phyloP scores from a whole-genome alignment of 768 basidiomycete species.

The Xerocomellus intermedius region DNA sequence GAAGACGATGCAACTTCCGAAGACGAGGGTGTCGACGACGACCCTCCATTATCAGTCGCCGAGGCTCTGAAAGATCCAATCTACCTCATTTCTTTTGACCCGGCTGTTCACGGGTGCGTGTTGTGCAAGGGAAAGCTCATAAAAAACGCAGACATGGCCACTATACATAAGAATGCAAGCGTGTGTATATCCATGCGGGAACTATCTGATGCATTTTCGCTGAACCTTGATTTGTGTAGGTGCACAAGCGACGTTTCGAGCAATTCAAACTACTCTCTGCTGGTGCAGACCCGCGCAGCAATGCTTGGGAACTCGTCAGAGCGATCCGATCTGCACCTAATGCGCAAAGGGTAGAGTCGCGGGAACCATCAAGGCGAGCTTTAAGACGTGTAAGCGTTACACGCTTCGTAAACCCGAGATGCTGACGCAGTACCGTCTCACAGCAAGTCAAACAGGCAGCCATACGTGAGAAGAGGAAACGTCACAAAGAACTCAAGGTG shows the following conservation, averaged over 20 bases:
- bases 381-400: slow-evolving; percentile 54
- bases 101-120: slow-evolving; percentile 58
- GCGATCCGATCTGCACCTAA: slow-evolving; percentile 6
- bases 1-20: slow-evolving; percentile 28
- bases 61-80: slow-evolving; percentile 65
- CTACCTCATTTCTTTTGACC: slow-evolving; percentile 54
- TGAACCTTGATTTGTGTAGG: slow-evolving; percentile 37
- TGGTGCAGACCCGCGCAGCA: slow-evolving; percentile 40
- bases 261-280: slow-evolving; percentile 46
- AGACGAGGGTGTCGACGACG: slow-evolving; percentile 29
- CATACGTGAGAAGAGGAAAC: slow-evolving; percentile 48
- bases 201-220: background rate
- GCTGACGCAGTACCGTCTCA: background rate
- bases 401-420: background rate
- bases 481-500: slow-evolving; percentile 44
- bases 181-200: slow-evolving; percentile 43
- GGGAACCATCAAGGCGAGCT: slow-evolving; percentile 53
- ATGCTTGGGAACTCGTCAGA: slow-evolving; percentile 46
- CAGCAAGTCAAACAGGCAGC: slow-evolving; percentile 49
- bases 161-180: slow-evolving; percentile 58
- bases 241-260: slow-evolving; percentile 59
- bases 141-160: slow-evolving; percentile 55
- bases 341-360: slow-evolving; percentile 5
- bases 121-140: slow-evolving; percentile 74
- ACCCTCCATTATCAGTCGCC: slow-evolving; percentile 49